A percentile compares a stretch with the other conserved stretches of the same genome.
Evolutionary conservation across 768 basidiomycete species (phyloP).

Genomic region (Boletus sp.): DNA sequence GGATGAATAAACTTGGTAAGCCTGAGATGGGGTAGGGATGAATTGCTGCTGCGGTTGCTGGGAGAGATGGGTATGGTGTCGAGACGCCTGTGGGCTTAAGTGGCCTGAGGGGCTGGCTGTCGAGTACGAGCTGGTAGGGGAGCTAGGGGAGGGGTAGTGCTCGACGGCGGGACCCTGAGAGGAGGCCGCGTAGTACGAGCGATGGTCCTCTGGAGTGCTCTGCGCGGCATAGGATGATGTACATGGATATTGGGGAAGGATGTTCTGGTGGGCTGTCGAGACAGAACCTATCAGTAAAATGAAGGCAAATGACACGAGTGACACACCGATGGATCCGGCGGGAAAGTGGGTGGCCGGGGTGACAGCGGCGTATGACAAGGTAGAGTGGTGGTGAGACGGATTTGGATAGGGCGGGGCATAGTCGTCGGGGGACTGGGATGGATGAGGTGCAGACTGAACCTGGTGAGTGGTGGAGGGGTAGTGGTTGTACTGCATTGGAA

Average conservation of each 20-base stretch:
- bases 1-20: conserved; percentile 36
- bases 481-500: conserved; percentile 30
- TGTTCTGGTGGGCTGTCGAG: conserved; percentile 21
- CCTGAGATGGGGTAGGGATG: conserved; percentile 50
- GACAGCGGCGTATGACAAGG: conserved; percentile 28
- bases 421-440: conserved; percentile 21
- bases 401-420: conserved; percentile 24
- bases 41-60: conserved; percentile 34
- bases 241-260: conserved; percentile 19
- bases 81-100: conserved; percentile 14
- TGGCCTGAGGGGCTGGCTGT: conserved; percentile 15
- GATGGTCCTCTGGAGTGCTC: conserved; percentile 17
- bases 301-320: conserved; percentile 9
- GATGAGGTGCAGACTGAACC: conserved; percentile 14
- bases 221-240: conserved; percentile 20
- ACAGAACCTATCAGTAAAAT: conserved; percentile 4
- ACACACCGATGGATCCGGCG: conserved; percentile 28
- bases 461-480: conserved; percentile 24
- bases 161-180: conserved; percentile 19
- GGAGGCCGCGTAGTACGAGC: conserved; percentile 25
- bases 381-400: conserved; percentile 23
- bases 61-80: conserved; percentile 15
- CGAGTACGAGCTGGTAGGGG: conserved; percentile 24
- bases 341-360: conserved; percentile 19
- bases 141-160: conserved; percentile 20